Evolutionary conservation across 768 basidiomycete genomes (phyloP), one percentile per base, ranked within the genome.

Genomic region (Chalciporus pseudorubinellus): DNA sequence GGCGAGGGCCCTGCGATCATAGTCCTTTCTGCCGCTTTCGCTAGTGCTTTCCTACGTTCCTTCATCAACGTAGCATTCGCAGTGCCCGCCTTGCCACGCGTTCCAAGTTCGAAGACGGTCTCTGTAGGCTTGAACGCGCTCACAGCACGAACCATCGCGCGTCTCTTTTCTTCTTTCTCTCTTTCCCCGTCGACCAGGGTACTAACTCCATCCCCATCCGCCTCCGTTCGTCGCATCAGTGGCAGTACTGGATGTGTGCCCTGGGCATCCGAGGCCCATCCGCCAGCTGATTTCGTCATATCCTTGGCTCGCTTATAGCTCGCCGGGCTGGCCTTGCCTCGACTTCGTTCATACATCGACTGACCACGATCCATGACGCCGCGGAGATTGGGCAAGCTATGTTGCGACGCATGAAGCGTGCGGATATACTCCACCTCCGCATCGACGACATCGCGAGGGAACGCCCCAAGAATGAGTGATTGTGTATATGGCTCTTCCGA

Each of bases 241-340:
- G 57, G 52, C 29, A 78, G 48, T 1, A 89, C 82, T n/a, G 92
- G 89, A 66, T 95, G 91, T 14, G 83, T 70, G 12, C 83, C 77
- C 44, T 83, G 81, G 6, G 58, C 44, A 20, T 82, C 78, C 3
- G 81, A 83, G 3, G 84, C 81, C 84, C 88, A 92, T 48, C 84
- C 82, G 1, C 78, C 73, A 34, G 80, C 79, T 16, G 67, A 65
- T 60, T 89, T 90, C 43, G 78, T 75, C 76, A 97, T 87, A 51
- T 85, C 87, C 63, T 98, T 98, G 13, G 95, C 88, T 6, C 94
- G 83, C 57, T 85, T 83, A 71, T 98, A 92, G 62, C 87, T 89
- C 50, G 85, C 84, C 14, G 80, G 78, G 61, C 85, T 89, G 16
- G 95, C 95, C 64, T 95, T 97, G 19, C 88, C 89, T 67, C 92